Evolutionary conservation across 768 basidiomycete genomes (phyloP).

Genomic region (Lactifluus echinatus): DNA sequence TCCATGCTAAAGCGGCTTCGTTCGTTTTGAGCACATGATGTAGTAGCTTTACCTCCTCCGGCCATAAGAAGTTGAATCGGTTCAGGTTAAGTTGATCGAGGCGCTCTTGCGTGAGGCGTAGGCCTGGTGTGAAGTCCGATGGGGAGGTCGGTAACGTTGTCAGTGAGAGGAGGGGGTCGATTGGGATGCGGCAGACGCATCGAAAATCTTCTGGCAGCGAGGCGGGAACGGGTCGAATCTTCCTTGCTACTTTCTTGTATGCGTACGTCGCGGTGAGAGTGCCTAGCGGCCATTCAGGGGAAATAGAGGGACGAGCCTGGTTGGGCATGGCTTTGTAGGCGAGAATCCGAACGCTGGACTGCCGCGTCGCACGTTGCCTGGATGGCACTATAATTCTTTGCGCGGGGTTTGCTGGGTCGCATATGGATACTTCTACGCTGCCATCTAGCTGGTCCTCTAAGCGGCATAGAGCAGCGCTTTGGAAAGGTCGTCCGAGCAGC

Average conservation of each 20-base stretch:
- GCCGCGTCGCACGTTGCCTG: too few species aligned
- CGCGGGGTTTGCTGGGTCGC: background rate
- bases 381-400: too few species aligned
- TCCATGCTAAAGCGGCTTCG: too few species aligned
- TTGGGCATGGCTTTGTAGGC: background rate
- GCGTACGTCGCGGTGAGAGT: background rate
- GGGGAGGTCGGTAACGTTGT: background rate
- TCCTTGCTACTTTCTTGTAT: background rate
- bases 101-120: too few species aligned
- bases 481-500: background rate
- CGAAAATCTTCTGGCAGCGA: background rate
- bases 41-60: too few species aligned
- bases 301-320: too few species aligned
- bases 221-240: background rate
- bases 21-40: too few species aligned
- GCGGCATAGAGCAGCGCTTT: background rate
- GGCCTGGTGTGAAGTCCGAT: background rate
- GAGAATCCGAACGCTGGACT: too few species aligned
- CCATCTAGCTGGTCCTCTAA: background rate
- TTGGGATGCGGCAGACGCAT: background rate
- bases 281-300: background rate
- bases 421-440: background rate
- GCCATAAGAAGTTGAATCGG: too few species aligned
- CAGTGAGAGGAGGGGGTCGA: background rate
- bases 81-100: too few species aligned